Evolutionary conservation across 352 stramenopile species (phyloP).

Genomic region (Halophytophthora polymorphica): DNA sequence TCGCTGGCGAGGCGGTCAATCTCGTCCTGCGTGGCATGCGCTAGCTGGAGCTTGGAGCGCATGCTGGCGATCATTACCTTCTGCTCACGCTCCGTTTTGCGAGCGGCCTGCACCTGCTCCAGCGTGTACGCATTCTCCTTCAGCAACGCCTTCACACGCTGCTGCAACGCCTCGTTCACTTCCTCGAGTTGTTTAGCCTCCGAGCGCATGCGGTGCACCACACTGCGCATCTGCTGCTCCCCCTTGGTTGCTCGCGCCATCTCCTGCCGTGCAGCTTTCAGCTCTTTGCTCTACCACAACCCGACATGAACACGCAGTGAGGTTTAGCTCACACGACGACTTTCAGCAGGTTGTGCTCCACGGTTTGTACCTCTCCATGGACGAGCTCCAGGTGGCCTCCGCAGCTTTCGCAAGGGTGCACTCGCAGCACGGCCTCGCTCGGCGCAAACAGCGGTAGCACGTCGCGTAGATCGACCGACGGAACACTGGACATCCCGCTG

Average conservation of each 20-base stretch:
- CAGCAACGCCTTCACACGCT: constrained; percentile 65
- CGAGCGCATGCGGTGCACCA: constrained; percentile 60
- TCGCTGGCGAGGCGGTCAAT: constrained; percentile 53
- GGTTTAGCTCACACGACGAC: neutral
- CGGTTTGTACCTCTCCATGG: constrained; percentile 54
- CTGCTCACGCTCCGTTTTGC: constrained; percentile 73
- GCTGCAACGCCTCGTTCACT: constrained; percentile 70
- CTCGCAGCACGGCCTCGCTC: constrained; percentile 62
- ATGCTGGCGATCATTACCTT: constrained; percentile 60
- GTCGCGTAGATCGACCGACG: constrained; percentile 71
- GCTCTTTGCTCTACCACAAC: constrained; percentile 53
- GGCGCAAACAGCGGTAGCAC: constrained; percentile 69
- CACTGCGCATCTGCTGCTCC: constrained; percentile 63
- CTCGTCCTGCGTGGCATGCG: constrained; percentile 63
- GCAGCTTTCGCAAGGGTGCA: constrained; percentile 72
- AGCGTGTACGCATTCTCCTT: constrained; percentile 80
- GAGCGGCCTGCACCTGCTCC: constrained; percentile 66
- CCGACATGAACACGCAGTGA: neutral
- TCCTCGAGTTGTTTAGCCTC: constrained; percentile 75
- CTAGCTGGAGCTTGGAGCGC: constrained; percentile 66
- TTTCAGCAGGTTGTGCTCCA: neutral
- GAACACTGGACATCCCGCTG: constrained; percentile 48
- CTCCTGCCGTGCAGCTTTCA: constrained; percentile 58
- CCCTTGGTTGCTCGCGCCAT: constrained; percentile 63
- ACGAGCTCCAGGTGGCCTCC: constrained; percentile 75